Evolutionary conservation across 2,329 filamentous ascomycete genomes (phyloP).

Genomic region (Knufia petricola): DNA sequence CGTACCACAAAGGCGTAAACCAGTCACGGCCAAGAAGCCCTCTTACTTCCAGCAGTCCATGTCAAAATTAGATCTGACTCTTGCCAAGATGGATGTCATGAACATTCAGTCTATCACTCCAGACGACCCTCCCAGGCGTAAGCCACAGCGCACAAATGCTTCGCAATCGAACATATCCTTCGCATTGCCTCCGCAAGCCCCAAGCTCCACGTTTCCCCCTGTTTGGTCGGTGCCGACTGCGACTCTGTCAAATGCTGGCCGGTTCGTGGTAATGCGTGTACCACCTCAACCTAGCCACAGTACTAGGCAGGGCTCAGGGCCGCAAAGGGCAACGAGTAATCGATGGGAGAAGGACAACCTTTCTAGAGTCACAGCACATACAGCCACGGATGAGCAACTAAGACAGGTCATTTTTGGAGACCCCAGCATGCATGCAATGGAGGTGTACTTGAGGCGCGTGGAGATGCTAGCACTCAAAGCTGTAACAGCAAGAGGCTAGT

Average conservation of each 20-base stretch:
- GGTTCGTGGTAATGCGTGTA: slow-evolving; percentile 55
- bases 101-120: background rate
- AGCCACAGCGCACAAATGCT: background rate
- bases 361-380: slow-evolving; percentile 51
- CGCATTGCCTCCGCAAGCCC: background rate
- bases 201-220: background rate
- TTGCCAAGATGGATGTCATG: slow-evolving; percentile 6
- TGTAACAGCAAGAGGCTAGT: slow-evolving; percentile 39
- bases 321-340: slow-evolving; percentile 28
- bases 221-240: slow-evolving; percentile 57
- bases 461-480: slow-evolving; percentile 62
- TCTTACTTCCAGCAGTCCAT: slow-evolving; percentile 2
- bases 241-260: slow-evolving; percentile 60
- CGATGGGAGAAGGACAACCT: slow-evolving; percentile 25
- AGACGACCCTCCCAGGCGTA: background rate
- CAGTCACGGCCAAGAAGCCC: background rate
- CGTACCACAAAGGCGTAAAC: background rate
- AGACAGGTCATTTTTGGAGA: slow-evolving; percentile 70
- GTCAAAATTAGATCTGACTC: slow-evolving; percentile 11
- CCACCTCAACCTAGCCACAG: slow-evolving; percentile 5
- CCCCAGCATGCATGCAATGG: slow-evolving; percentile 71
- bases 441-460: slow-evolving; percentile 61
- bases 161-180: slow-evolving; percentile 20
- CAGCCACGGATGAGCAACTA: slow-evolving; percentile 58
- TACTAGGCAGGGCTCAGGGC: slow-evolving; percentile 27